Evolutionary conservation across 2,329 filamentous ascomycete species (phyloP).

Genomic region (Alternaria consortialis): DNA sequence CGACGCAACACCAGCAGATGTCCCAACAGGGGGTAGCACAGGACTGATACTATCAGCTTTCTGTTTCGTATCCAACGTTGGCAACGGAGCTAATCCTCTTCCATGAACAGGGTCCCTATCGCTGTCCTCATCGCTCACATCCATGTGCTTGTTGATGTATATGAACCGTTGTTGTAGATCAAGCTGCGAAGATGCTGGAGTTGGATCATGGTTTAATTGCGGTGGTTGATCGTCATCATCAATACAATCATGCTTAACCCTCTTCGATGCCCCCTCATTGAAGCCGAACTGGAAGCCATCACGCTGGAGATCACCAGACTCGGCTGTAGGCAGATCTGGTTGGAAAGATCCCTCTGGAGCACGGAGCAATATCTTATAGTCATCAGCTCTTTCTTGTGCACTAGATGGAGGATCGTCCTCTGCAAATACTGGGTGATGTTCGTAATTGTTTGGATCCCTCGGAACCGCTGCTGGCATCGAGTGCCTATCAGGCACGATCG

Average conservation of each 20-base stretch:
- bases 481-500: constrained; percentile 10
- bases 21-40: constrained; percentile 27
- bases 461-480: constrained; percentile 9
- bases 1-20: constrained; percentile 13
- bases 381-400: constrained; percentile 1
- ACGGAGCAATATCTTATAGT: constrained; percentile 3
- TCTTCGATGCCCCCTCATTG: neutral
- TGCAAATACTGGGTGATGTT: constrained; percentile 12
- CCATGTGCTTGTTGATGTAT: constrained; percentile 12
- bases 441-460: constrained; percentile 1
- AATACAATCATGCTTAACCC: neutral
- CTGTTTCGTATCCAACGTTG: constrained; percentile 9
- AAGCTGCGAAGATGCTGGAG: constrained; percentile 6
- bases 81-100: constrained; percentile 9
- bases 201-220: constrained; percentile 32
- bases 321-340: neutral
- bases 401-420: neutral
- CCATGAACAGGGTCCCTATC: constrained; percentile 16
- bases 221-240: constrained; percentile 34
- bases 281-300: constrained; percentile 1
- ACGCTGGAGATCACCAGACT: neutral
- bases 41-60: constrained; percentile 35
- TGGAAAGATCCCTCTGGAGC: constrained; percentile 2
- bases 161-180: constrained; percentile 18
- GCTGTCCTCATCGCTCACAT: constrained; percentile 23